These are phyloP conservation scores for Aspergillus novofumigatus DNA, from an alignment of 2,329 filamentous ascomycete species.

Conservation along the genomic window DNA sequence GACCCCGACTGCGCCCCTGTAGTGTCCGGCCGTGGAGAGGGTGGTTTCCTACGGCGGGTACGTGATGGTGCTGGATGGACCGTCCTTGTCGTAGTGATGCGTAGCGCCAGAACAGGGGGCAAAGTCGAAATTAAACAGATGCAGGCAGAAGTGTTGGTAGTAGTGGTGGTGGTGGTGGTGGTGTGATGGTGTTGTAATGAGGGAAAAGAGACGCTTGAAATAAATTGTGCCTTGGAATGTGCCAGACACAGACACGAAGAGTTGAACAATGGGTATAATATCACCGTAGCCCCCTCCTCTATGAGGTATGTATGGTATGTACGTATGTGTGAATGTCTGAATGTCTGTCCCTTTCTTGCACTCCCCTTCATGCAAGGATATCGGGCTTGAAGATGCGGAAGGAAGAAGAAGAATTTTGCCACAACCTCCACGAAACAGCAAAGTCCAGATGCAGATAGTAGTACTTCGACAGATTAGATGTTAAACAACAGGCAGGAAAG, in stretches of 20 bases:
- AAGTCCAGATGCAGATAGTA: constrained; percentile 1
- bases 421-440: constrained; percentile 4
- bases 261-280: not conserved
- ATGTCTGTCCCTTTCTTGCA: not conserved
- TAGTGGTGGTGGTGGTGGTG: not conserved
- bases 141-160: not conserved
- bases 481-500: constrained; percentile 7
- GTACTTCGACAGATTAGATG: constrained; percentile 1
- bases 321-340: not conserved
- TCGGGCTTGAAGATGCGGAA: constrained; percentile 4
- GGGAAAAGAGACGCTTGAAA: not conserved
- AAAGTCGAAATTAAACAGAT: not conserved
- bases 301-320: not conserved
- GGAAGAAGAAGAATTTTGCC: constrained; percentile 8
- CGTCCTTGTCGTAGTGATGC: constrained; percentile 9
- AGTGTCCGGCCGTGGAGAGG: constrained; percentile 7
- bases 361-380: constrained; percentile 1
- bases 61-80: constrained; percentile 6
- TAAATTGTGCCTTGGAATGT: not conserved
- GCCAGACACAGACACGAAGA: not conserved
- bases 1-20: constrained; percentile 18
- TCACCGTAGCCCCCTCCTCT: not conserved
- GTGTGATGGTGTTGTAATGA: not conserved
- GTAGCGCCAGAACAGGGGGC: constrained; percentile 13
- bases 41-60: constrained; percentile 16